Base-by-base conservation (phyloP, 108 stramenopile genomes). In the Poteriospumella lacustris region DNA sequence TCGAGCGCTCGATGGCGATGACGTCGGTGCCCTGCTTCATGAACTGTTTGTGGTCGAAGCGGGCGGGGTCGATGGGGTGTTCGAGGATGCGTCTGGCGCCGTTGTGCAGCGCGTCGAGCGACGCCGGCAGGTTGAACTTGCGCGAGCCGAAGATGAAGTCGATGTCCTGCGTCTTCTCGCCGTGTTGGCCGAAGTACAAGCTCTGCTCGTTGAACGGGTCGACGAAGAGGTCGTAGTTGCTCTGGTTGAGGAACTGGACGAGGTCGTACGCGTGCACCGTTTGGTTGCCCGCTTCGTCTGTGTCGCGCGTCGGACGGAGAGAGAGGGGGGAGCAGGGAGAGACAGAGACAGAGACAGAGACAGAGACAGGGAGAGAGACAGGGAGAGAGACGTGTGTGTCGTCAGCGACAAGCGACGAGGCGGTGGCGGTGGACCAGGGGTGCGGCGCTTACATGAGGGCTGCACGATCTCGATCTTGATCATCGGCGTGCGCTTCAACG, bases 391-490 rank as follows among this genome's bases (percentile, higher is more conserved):
- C n/a, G n/a, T n/a, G n/a, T n/a, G n/a, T n/a, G n/a, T n/a, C n/a
- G n/a, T n/a, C n/a, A n/a, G n/a, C n/a, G n/a, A n/a, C n/a, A n/a
- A n/a, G n/a, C n/a, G n/a, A n/a, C n/a, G n/a, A n/a, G n/a, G n/a
- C n/a, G n/a, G n/a, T n/a, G n/a, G n/a, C n/a, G n/a, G n/a, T n/a
- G n/a, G n/a, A n/a, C n/a, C n/a, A n/a, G n/a, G n/a, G n/a, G n/a
- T n/a, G n/a, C n/a, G n/a, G 24, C 15, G 24, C 52, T 56, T 56
- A 56, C 52, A 56, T 56, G 60, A 64, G 28, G 60, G 60, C 36
- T 64, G 60, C 15, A 64, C 60, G 9, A 64, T 5, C 36, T 64
- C 60, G 5, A 64, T 64, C 31, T 64, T 64, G 15, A 64, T 64
- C 60, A 64, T 64, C 15, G 60, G 24, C 9, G 36, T 24, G 36